Conservation (phyloP, 768 basidiomycete species). For the Amanita exitialis region DNA sequence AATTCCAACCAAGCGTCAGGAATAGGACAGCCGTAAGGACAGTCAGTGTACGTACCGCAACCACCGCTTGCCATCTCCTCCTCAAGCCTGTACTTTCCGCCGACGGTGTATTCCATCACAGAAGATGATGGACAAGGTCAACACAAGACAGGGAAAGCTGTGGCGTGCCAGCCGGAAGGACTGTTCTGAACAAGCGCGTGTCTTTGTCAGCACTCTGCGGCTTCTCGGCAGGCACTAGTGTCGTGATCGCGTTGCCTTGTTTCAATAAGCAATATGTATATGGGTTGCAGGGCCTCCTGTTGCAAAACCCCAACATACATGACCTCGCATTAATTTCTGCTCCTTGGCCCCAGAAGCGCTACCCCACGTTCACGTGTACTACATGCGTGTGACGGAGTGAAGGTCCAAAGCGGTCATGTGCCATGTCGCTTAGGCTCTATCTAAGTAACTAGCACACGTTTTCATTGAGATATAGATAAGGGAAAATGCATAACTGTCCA, state of each 20-base stretch:
- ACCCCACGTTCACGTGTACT: too few relatives aligned
- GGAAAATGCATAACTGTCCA: too few relatives aligned
- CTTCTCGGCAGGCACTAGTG: background rate
- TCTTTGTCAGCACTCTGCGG: constrained; percentile 7
- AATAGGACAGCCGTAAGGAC: background rate
- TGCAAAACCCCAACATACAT: background rate
- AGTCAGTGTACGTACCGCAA: constrained; percentile 42
- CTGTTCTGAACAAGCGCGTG: constrained; percentile 2
- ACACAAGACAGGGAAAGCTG: background rate
- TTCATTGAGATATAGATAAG: too few relatives aligned
- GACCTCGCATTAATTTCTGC: too few relatives aligned
- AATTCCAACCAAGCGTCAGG: constrained; percentile 9
- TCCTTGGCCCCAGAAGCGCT: too few relatives aligned
- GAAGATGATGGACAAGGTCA: background rate
- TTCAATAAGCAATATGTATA: background rate
- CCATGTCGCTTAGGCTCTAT: too few relatives aligned
- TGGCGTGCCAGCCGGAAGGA: constrained; percentile 1
- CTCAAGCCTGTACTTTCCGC: constrained; percentile 69
- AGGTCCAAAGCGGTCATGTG: too few relatives aligned
- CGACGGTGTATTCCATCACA: constrained; percentile 39
- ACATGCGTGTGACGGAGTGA: too few relatives aligned
- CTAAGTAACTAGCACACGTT: too few relatives aligned
- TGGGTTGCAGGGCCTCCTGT: background rate
- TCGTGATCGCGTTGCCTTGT: background rate
- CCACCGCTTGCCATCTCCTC: constrained; percentile 77